These are phyloP conservation scores for Clonostachys solani DNA, from an alignment of 2,329 filamentous ascomycete species.

Conservation along the genomic window DNA sequence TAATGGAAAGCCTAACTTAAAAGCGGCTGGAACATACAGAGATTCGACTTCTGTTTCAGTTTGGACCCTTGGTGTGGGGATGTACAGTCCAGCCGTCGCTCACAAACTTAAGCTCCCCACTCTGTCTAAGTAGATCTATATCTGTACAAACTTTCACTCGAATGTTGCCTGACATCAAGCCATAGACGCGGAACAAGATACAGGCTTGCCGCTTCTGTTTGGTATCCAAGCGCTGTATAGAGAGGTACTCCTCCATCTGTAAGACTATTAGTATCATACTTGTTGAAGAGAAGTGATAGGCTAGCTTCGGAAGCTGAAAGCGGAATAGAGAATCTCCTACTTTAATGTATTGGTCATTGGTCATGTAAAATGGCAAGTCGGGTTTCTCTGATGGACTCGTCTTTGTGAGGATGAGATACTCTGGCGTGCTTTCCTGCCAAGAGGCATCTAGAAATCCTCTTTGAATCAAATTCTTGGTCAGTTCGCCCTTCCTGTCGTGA, in stretches of 20 bases:
- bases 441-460: constrained; percentile 19
- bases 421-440: constrained; percentile 20
- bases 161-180: constrained; percentile 17
- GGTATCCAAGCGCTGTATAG: no score
- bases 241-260: no score
- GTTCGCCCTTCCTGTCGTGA: constrained; percentile 20
- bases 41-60: no score
- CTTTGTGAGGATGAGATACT: constrained; percentile 48
- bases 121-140: no score
- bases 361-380: constrained; percentile 39
- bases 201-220: constrained; percentile 19
- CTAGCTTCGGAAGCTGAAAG: neutral
- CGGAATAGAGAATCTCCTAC: constrained; percentile 17
- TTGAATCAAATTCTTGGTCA: constrained; percentile 26
- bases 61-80: no score
- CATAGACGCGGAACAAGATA: constrained; percentile 32
- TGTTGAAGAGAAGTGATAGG: no score
- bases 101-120: no score
- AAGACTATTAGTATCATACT: no score
- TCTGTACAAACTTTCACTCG: no score
- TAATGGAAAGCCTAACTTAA: no score
- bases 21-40: no score
- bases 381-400: constrained; percentile 28
- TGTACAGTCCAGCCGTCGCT: no score
- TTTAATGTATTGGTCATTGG: constrained; percentile 33